Evolutionary conservation across 768 basidiomycete genomes (phyloP).

Genomic region (Pleurotus pulmonarius): DNA sequence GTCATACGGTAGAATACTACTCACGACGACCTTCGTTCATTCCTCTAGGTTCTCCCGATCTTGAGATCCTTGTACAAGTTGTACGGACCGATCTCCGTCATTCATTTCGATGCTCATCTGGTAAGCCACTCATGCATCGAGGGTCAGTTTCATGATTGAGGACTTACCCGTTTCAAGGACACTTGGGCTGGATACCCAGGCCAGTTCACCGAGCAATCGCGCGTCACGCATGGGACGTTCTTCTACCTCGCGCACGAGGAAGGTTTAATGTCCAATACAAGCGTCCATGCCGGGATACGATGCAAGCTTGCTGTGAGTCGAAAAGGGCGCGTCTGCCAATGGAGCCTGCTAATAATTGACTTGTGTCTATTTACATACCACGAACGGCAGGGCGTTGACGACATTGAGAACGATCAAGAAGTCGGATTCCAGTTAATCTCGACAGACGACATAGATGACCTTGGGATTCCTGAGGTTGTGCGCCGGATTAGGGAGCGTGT

Average conservation of each 20-base stretch:
- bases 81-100: conserved; percentile 79
- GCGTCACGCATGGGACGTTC: conserved; percentile 82
- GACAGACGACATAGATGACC: conserved; percentile 80
- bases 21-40: conserved; percentile 21
- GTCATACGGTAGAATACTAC: conserved; percentile 4
- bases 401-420: conserved; percentile 64
- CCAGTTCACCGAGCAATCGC: conserved; percentile 56
- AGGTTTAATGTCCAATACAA: conserved; percentile 70
- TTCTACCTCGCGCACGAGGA: conserved; percentile 79
- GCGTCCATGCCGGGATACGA: conserved; percentile 84
- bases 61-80: conserved; percentile 73
- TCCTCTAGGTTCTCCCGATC: conserved; percentile 67
- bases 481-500: conserved; percentile 67
- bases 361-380: no score
- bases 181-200: conserved; percentile 63
- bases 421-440: conserved; percentile 80
- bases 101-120: conserved; percentile 75
- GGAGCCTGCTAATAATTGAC: no score
- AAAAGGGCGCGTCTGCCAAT: no score
- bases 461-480: conserved; percentile 69
- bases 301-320: conserved; percentile 55
- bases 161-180: conserved; percentile 53
- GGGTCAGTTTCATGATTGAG: conserved; percentile 33
- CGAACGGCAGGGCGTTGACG: conserved; percentile 47
- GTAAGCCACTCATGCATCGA: conserved; percentile 20